Conservation (phyloP, 805 yeast genomes). For the Alloascoidea africana region DNA sequence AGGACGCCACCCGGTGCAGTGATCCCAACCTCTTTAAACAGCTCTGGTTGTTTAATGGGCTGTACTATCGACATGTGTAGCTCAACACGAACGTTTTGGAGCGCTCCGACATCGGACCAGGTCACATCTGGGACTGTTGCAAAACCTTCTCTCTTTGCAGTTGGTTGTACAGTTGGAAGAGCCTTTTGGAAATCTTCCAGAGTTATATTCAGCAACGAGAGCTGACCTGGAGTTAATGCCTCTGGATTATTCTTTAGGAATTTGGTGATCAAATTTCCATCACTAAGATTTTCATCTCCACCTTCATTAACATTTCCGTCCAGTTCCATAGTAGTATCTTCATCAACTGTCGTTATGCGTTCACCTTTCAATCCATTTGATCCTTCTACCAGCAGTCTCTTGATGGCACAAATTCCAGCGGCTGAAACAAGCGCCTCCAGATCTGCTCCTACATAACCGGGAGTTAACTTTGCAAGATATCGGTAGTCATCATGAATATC, state of each 20-base stretch:
- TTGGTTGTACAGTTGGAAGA: constrained; percentile 87
- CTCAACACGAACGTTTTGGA: constrained; percentile 67
- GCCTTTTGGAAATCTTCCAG: constrained; percentile 75
- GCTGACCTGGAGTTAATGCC: constrained; percentile 62
- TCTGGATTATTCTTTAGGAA: constrained; percentile 65
- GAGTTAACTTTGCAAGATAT: constrained; percentile 78
- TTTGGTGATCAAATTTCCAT: constrained; percentile 32
- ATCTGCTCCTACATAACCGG: constrained; percentile 98
- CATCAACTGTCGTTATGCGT: constrained; percentile 5
- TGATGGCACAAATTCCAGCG: constrained; percentile 89
- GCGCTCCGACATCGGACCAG: constrained; percentile 92
- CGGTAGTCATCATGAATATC: constrained; percentile 52
- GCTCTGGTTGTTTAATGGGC: constrained; percentile 85
- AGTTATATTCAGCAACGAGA: constrained; percentile 60
- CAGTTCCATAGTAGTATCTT: constrained; percentile 9
- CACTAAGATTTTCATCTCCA: constrained; percentile 4
- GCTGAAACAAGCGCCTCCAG: constrained; percentile 86
- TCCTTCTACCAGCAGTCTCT: constrained; percentile 59
- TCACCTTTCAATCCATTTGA: constrained; percentile 17
- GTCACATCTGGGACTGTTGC: constrained; percentile 97
- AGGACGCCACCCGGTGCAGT: constrained; percentile 94
- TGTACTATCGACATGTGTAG: constrained; percentile 95
- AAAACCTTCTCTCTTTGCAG: constrained; percentile 96
- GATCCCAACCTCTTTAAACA: constrained; percentile 82
- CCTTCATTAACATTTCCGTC: constrained; percentile 18